phyloP scores from a whole-genome alignment of 176 grass and related monocot species.

The Carex littledalei region DNA sequence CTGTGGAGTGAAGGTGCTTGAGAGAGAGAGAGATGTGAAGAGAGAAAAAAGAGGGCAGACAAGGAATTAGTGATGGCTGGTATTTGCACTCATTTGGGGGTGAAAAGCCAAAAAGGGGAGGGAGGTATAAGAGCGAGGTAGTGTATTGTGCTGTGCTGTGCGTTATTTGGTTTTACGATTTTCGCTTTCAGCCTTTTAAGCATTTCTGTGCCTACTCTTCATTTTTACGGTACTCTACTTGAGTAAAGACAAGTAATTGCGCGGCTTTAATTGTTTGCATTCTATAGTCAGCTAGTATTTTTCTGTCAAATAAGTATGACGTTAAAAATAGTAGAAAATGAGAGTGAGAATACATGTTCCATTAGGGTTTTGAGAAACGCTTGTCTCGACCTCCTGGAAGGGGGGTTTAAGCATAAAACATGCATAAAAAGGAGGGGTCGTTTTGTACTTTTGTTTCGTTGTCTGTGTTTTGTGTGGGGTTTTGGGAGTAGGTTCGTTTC shows the following conservation, averaged over 20 bases:
- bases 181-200: background rate
- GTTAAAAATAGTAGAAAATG: background rate
- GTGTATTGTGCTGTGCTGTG: background rate
- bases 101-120: slow-evolving; percentile 3
- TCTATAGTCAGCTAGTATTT: background rate
- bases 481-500: slow-evolving; percentile 1
- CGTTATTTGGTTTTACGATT: background rate
- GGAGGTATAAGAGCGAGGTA: background rate
- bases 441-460: slow-evolving; percentile 23
- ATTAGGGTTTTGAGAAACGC: slow-evolving; percentile 16
- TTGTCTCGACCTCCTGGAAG: background rate
- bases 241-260: background rate
- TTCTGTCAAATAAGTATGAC: background rate
- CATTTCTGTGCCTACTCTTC: background rate
- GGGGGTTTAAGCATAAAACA: slow-evolving; percentile 16
- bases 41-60: background rate
- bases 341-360: background rate
- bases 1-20: background rate
- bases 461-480: slow-evolving; percentile 1
- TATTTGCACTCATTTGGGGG: slow-evolving; percentile 12
- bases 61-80: background rate
- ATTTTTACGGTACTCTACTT: background rate
- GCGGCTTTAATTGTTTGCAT: background rate
- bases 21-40: background rate
- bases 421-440: slow-evolving; percentile 18